Base-by-base conservation (phyloP, 441 rosid genomes). In the Bruguiera hainesii region DNA sequence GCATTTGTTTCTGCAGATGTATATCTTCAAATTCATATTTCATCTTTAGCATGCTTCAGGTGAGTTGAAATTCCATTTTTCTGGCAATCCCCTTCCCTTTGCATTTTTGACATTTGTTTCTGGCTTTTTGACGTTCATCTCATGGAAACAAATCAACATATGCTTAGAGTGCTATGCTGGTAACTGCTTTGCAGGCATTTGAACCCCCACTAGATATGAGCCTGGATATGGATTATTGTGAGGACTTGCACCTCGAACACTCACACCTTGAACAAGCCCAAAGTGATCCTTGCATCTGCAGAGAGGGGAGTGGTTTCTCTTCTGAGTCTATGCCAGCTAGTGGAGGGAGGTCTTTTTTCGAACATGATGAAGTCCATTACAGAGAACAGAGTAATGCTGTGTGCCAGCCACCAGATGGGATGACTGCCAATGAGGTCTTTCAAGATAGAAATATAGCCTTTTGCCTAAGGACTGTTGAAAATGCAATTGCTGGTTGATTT, bases 121-220 rank as follows among this genome's bases (percentile, higher is more conserved):
- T 56, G 29, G 29, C 8, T 53, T 21, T 26, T 53, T 21, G 58
- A 15, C 28, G 1, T 53, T 23, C 18, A 53, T 53, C 28, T 20
- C 16, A 21, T 23, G 11, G 15, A 5, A 13, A 9, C 28, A n/a
- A 53, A 21, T 20, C 58, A 53, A 23, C 28, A 20, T 15, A 53
- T 21, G 28, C 28, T 26, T 53, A 53, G 69, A 66, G 61, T 42
- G 33, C 51, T 69, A 20, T 60, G 60, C 69, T 72, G 39, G 26
- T 73, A 73, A 60, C 33, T 73, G 52, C 68, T 67, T 75, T 79
- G 75, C 86, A 95, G 99, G 92, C 90, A 75, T 95, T 95, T 83
- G 98, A 92, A 60, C 96, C 99, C 30, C 99, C 99, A 57, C 69
- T 92, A 64, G 98, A 92, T 82, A 82, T 95, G 97, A 89, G 90